A percentile compares a stretch with the other conserved stretches of the same genome.
Evolutionary conservation across 2,329 filamentous ascomycete genomes (phyloP).

Genomic region (Diaporthe eres): DNA sequence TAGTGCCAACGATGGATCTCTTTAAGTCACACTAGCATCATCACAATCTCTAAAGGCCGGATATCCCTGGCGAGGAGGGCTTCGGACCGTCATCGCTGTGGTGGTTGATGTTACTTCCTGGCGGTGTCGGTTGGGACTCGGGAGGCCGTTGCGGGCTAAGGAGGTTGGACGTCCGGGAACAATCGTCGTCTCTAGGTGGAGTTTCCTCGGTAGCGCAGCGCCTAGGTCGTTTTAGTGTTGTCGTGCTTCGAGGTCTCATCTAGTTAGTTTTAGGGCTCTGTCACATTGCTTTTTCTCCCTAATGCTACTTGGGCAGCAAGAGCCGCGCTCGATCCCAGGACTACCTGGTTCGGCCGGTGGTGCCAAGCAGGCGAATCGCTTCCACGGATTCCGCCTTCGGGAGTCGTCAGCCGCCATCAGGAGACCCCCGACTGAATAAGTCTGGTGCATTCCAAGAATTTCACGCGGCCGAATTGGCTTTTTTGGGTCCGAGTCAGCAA

Average conservation of each 20-base stretch:
- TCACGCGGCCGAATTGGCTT: background rate
- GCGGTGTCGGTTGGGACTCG: conserved; percentile 14
- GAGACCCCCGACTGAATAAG: conserved; percentile 19
- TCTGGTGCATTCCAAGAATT: conserved; percentile 9
- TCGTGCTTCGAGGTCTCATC: conserved; percentile 28
- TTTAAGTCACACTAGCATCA: conserved; percentile 26
- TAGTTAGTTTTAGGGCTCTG: conserved; percentile 16
- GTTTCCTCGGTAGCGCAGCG: conserved; percentile 27
- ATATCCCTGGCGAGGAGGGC: conserved; percentile 25
- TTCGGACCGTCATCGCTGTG: conserved; percentile 17
- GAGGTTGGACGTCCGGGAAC: conserved; percentile 19
- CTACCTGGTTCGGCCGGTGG: conserved; percentile 17
- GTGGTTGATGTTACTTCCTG: conserved; percentile 22
- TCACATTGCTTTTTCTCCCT: conserved; percentile 32
- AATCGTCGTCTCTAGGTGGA: conserved; percentile 23
- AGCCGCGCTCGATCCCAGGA: conserved; percentile 31
- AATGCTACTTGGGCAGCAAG: conserved; percentile 33
- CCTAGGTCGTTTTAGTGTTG: conserved; percentile 28
- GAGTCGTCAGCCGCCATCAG: conserved; percentile 10
- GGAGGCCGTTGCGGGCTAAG: conserved; percentile 18
- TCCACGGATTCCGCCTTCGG: conserved; percentile 8
- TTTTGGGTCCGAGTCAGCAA: background rate
- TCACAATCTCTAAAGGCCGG: conserved; percentile 22
- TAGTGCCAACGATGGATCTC: conserved; percentile 18
- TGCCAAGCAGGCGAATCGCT: conserved; percentile 31